Conservation (phyloP, 1,284 basidiomycete genomes). For the Phellinidium pouzarii region DNA sequence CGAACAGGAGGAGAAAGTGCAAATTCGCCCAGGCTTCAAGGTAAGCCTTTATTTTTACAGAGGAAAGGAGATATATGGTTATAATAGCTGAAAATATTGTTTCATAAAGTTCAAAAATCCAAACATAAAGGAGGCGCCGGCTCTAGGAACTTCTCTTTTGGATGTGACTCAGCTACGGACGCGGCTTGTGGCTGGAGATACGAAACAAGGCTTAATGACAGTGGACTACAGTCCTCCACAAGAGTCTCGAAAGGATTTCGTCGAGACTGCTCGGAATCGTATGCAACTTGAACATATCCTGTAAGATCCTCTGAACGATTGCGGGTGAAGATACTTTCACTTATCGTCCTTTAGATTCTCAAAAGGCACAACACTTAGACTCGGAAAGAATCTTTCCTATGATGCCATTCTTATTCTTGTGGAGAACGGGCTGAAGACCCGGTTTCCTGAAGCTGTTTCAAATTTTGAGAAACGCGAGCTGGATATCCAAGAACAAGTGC, state of each 20-base stretch:
- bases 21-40: constrained; percentile 35
- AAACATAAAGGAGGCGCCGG: constrained; percentile 1
- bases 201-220: constrained; percentile 20
- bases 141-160: not conserved
- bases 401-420: constrained; percentile 28
- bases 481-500: not conserved
- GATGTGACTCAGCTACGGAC: constrained; percentile 13
- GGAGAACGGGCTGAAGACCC: constrained; percentile 26
- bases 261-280: constrained; percentile 1
- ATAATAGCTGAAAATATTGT: not conserved
- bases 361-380: constrained; percentile 22
- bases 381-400: constrained; percentile 26
- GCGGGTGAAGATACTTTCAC: not conserved
- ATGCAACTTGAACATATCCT: constrained; percentile 13
- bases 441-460: constrained; percentile 25
- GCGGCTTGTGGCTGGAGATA: constrained; percentile 23
- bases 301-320: constrained; percentile 13
- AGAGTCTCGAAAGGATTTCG: not conserved
- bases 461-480: constrained; percentile 25
- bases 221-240: constrained; percentile 11
- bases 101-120: not conserved
- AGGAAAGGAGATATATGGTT: no score
- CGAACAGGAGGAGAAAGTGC: constrained; percentile 50
- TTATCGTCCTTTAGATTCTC: constrained; percentile 1
- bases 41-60: constrained; percentile 25